Evolutionary conservation across 139 green algal species (phyloP).

Genomic region (Asterochloris erici): DNA sequence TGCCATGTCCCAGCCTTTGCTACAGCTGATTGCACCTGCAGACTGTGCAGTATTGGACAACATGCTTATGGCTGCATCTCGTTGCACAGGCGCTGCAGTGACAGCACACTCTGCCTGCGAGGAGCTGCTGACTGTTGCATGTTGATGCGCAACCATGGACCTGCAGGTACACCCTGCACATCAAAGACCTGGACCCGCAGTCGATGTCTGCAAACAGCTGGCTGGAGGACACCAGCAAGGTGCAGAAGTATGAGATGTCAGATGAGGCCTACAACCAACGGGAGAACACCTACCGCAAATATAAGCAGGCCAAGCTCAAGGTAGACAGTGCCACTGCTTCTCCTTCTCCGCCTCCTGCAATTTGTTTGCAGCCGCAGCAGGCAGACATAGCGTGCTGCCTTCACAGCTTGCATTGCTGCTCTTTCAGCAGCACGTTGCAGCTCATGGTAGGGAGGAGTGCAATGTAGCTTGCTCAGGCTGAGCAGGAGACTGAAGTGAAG

Average conservation of each 20-base stretch:
- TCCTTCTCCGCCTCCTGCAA: too few relatives aligned
- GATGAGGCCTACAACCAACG: slow-evolving; percentile 89
- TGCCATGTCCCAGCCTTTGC: neutral
- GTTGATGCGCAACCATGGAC: neutral
- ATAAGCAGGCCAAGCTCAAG: slow-evolving; percentile 72
- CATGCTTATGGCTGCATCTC: too few relatives aligned
- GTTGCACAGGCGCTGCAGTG: neutral
- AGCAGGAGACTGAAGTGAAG: too few relatives aligned
- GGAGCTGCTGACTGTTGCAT: neutral
- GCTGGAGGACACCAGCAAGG: slow-evolving; percentile 94
- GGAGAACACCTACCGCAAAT: slow-evolving; percentile 91
- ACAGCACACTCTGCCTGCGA: neutral
- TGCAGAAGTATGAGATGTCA: slow-evolving; percentile 97
- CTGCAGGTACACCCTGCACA: slow-evolving; percentile 72
- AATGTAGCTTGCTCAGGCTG: too few relatives aligned
- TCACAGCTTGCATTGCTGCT: too few relatives aligned
- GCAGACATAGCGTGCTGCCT: neutral
- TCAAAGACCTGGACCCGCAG: slow-evolving; percentile 86
- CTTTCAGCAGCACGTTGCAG: too few relatives aligned
- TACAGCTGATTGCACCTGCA: neutral
- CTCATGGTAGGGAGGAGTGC: too few relatives aligned
- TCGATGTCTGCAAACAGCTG: slow-evolving; percentile 83
- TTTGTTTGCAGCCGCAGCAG: too few relatives aligned
- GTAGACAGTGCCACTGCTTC: neutral
- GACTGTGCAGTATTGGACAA: neutral